Evolutionary conservation across 345 rosid species (phyloP).

Genomic region (Lepidium sativum): DNA sequence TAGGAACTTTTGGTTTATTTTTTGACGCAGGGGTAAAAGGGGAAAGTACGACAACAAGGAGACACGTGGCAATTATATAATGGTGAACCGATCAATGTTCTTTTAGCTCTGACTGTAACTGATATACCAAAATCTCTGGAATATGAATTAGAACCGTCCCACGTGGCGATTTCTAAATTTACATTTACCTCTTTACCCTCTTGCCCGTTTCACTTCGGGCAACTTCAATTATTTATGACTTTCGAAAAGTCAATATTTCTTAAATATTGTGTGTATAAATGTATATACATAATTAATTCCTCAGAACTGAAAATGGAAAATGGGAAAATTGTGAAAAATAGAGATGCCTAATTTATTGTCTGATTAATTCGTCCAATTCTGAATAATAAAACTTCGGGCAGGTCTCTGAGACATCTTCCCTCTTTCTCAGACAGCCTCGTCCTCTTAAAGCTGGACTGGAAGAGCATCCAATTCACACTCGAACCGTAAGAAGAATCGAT

Average conservation of each 20-base stretch:
- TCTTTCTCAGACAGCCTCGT: conserved; percentile 17
- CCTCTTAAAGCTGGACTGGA: conserved; percentile 1
- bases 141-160: not conserved
- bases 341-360: conserved; percentile 1
- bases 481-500: conserved; percentile 6
- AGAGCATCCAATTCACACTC: not conserved
- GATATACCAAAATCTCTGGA: too few relatives aligned
- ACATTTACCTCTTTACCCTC: conserved; percentile 4
- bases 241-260: not conserved
- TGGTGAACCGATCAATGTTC: not conserved
- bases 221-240: not conserved
- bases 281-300: too few relatives aligned
- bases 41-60: not conserved
- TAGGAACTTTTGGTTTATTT: too few relatives aligned
- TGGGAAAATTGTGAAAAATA: not conserved
- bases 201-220: conserved; percentile 23
- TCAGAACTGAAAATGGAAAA: not conserved
- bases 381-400: conserved; percentile 9
- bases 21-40: conserved; percentile 17
- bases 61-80: conserved; percentile 10
- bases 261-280: too few relatives aligned
- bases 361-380: not conserved
- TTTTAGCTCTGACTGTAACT: too few relatives aligned
- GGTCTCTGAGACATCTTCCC: conserved; percentile 15
- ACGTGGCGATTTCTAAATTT: not conserved